Evolutionary conservation across 495 filamentous ascomycete species (phyloP).

Genomic region (Apiosordaria backusii): DNA sequence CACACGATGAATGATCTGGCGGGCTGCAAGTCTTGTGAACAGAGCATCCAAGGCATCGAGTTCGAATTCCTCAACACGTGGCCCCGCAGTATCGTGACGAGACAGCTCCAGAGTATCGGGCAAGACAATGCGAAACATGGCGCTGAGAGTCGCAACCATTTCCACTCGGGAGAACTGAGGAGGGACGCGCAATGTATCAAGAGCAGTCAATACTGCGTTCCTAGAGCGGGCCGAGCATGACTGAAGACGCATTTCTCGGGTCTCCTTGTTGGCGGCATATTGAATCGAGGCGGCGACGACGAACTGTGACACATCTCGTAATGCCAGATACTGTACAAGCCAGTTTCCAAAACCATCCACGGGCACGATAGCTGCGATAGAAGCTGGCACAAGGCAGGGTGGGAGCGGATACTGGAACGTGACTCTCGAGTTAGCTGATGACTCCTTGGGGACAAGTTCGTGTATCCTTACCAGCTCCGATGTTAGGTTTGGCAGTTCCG

Average conservation of each 20-base stretch:
- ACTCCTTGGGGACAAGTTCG: neutral
- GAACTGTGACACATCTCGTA: conserved; percentile 36
- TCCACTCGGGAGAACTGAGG: conserved; percentile 27
- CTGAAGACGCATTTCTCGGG: conserved; percentile 31
- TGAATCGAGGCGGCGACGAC: conserved; percentile 37
- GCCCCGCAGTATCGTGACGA: conserved; percentile 12
- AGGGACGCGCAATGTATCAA: conserved; percentile 32
- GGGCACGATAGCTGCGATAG: conserved; percentile 30
- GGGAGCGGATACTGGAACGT: conserved; percentile 19
- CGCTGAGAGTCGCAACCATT: conserved; percentile 29
- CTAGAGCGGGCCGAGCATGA: conserved; percentile 31
- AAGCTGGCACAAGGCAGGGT: conserved; percentile 14
- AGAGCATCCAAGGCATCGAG: conserved; percentile 37
- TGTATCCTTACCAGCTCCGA: conserved; percentile 29
- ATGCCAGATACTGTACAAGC: conserved; percentile 34
- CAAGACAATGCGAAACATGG: conserved; percentile 32
- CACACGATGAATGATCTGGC: conserved; percentile 32
- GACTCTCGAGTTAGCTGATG: neutral
- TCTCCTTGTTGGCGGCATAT: conserved; percentile 35
- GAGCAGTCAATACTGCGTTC: conserved; percentile 34
- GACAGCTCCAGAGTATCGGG: conserved; percentile 31
- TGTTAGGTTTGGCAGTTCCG: conserved; percentile 33
- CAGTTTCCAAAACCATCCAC: conserved; percentile 20
- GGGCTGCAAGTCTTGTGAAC: conserved; percentile 26
- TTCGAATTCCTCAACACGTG: conserved; percentile 30